Base-by-base conservation (phyloP, 306 rosid genomes). In the Purshia tridentata region DNA sequence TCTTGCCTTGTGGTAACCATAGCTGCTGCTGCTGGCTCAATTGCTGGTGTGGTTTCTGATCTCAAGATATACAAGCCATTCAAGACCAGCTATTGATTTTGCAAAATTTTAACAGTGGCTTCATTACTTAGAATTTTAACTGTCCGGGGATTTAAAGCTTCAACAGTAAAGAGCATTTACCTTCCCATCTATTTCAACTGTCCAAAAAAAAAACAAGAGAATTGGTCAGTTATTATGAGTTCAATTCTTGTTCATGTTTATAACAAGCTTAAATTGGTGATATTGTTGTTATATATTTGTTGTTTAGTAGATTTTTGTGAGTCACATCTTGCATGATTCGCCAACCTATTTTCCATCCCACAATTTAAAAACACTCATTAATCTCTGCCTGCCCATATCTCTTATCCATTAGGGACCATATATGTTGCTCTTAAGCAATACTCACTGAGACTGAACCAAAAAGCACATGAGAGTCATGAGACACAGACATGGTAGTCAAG, bases 21-120 rank as follows among this genome's bases (percentile, higher is more conserved):
- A 18, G 80, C 81, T 47, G 96, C 96, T 35, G 89, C 91, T 77
- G 83, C 78, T 74, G 98, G 98, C 14, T 92, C 98, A 0, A 55
- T 89, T 13, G 98, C 86, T 3, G 98, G 98, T 50, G 90, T 85
- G 51, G 40, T 88, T 63, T 76, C 67, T 56, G 90, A 86, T 72
- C 84, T 88, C 1, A 82, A 83, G 82, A 75, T 76, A n/a, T 85
- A 80, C 41, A 85, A 70, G 61, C 93, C 96, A 16, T 89, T 92
- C 77, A 74, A 83, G 13, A 65, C 88, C 18, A 70, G 51, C 72
- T 73, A 86, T 5, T 70, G 52, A 68, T 37, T 18, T 13, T 40
- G n/a, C 23, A 6, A 53, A 11, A 40, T 14, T 40, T 20, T 40
- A 19, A 18, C 73, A 10, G 9, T 18, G 10, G 12, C 19, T 18